Evolutionary conservation across 352 stramenopile genomes (phyloP), one percentile per base, ranked within the genome.

Genomic region (Phytophthora pseudosyringae): DNA sequence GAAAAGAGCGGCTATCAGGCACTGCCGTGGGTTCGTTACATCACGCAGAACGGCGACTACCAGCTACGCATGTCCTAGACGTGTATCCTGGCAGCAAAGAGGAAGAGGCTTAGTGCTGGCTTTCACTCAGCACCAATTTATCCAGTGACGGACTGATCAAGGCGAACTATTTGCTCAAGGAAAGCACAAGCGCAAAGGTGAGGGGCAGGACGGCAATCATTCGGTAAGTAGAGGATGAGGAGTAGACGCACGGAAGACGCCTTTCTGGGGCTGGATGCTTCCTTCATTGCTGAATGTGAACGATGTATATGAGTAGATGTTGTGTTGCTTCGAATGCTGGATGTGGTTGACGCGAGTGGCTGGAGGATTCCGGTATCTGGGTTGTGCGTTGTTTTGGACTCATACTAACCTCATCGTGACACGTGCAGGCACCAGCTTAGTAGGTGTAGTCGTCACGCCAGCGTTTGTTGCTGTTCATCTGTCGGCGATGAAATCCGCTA

Each of bases 1-100:
- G 98, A 99, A 83, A 99, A 98, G 80, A 99, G 91, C 75, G 98
- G 98, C 31, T 99, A 99, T 86, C 94, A 99, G 76, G 97, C 98
- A 44, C 80, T 99, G 55, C 98, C 97, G 52, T 99, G 98, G 98
- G 98, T 99, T 51, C 88, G 96, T 48, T 99, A 99, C 86, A 99
- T 99, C 81, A 99, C 98, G 71, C 96, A 98, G 66, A 99, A 99
- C 77, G 98, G 97, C 33, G 95, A 99, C 76, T 99, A 99, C 81
- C 96, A 99, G 81, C 73, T 99, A 56, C 84, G 98, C 76, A 99
- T 99, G 97, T 97, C 92, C 63, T 99, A 98, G 75, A 64, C n/a
- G 25, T 28, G 36, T 21, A n/a, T 59, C 21, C 16, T 53, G 53
- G 38, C 48, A 43, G 39, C 31, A 59, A 35, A 51, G 31, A 35